A percentile compares a stretch with the other conserved stretches of the same genome.
Evolutionary conservation across 2,329 filamentous ascomycete genomes (phyloP).

Genomic region (Pseudogymnoascus sp.): DNA sequence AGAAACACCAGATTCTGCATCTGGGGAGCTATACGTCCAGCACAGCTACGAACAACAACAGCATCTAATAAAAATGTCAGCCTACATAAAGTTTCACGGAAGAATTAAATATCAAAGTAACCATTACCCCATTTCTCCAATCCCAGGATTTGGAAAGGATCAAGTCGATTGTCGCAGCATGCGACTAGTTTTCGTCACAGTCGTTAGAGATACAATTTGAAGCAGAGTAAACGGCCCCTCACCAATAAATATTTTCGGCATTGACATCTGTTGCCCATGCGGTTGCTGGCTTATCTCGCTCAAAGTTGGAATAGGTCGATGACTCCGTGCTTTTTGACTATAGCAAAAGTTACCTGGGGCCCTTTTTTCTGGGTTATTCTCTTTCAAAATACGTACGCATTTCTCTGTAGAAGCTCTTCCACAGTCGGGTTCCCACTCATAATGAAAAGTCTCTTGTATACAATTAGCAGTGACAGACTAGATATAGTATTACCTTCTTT

Average conservation of each 20-base stretch:
- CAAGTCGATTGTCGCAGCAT: neutral
- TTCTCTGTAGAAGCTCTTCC: neutral
- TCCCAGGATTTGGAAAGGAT: neutral
- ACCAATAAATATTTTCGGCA: neutral
- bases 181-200: neutral
- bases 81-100: neutral
- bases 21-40: slow-evolving; percentile 20
- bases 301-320: neutral
- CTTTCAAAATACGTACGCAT: neutral
- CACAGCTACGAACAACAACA: slow-evolving; percentile 20
- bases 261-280: neutral
- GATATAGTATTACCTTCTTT: neutral
- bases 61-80: slow-evolving; percentile 14
- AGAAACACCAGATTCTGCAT: slow-evolving; percentile 21
- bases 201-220: neutral
- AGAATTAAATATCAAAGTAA: neutral
- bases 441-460: neutral
- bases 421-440: neutral
- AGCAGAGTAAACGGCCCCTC: neutral
- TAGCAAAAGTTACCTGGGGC: neutral
- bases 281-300: neutral
- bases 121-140: neutral
- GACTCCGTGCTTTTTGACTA: neutral
- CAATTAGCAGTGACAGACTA: neutral
- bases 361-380: neutral